Conservation (phyloP, 495 filamentous ascomycete genomes). For the Penicillium riverlandense region DNA sequence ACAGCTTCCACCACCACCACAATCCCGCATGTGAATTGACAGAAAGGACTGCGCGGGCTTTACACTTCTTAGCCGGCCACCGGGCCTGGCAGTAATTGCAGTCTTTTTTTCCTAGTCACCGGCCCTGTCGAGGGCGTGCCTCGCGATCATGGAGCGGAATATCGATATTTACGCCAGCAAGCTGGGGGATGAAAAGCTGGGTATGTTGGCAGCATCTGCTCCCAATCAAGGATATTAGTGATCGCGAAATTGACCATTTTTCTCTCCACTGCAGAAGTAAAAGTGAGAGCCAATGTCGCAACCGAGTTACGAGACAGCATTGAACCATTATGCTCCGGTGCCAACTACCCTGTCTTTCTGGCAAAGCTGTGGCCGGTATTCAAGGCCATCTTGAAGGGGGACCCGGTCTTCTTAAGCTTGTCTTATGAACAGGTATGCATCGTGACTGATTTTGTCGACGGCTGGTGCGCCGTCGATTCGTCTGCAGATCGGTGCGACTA, state of each 20-base stretch:
- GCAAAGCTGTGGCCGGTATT: conserved; percentile 86
- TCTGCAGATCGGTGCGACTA: conserved; percentile 1
- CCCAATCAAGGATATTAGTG: neutral
- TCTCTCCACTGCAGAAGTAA: conserved; percentile 51
- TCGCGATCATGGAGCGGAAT: conserved; percentile 41
- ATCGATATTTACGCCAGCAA: conserved; percentile 55
- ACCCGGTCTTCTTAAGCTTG: conserved; percentile 84
- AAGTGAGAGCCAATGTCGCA: conserved; percentile 67
- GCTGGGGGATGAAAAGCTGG: conserved; percentile 51
- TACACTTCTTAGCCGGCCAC: conserved; percentile 30
- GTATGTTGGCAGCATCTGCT: conserved; percentile 30
- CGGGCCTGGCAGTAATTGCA: conserved; percentile 32
- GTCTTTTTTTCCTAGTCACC: conserved; percentile 12
- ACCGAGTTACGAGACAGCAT: conserved; percentile 78
- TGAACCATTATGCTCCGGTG: conserved; percentile 59
- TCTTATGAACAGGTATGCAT: conserved; percentile 69
- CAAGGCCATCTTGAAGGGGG: conserved; percentile 72
- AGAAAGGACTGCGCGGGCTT: conserved; percentile 25
- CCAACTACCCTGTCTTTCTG: conserved; percentile 69
- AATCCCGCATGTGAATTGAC: conserved; percentile 41
- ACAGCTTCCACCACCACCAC: conserved; percentile 33
- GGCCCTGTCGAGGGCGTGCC: conserved; percentile 18
- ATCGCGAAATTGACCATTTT: conserved; percentile 1
- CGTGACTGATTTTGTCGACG: neutral
- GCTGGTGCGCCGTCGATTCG: neutral